Evolutionary conservation across 75 land plant genomes (phyloP), one percentile per base, ranked within the genome.

Genomic region (Sequoia sempervirens): DNA sequence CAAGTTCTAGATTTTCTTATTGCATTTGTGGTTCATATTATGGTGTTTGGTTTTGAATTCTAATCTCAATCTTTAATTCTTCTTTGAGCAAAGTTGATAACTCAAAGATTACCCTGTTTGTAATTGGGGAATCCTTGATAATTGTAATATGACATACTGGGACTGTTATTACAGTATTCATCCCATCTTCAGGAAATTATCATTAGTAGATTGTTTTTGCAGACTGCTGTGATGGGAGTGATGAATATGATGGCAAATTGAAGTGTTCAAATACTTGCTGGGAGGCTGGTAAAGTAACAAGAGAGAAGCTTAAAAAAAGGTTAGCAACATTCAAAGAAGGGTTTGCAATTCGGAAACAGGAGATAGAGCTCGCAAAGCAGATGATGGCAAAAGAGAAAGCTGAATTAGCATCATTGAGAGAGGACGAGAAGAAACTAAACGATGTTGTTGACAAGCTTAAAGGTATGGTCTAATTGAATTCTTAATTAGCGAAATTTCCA

Each of bases 221-320:
- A 95, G 99, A 97, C 88, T 95, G 99, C 83, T 97, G 99, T 88
- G 99, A 97, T 93, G 99, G 99, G 76, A 94, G 94, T 89, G 97
- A 96, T 88, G 99, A 96, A 82, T 95, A 96, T 89, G 90, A 95
- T 76, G 91, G 96, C 30, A 88, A 84, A 79, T 84, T 87, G 17
- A 94, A 89, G 41, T 97, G 99, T 66, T 81, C 88, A 80, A 93
- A 95, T 82, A 95, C 96, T 34, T 96, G 98, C 69, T 93, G 98
- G 96, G 93, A 97, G 86, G 97, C 95, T 78, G 99, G 99, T 1
- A 94, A 92, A 87, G 94, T 70, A 14, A 90, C 96, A n/a, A 93
- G 96, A 88, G 98, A 97, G 82, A 95, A 87, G 79, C 81, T 97
- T 74, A 91, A 88, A 88, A 97, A 93, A 87, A 97, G 93, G 87